phyloP scores from a whole-genome alignment of 2,329 filamentous ascomycete genomes.

The Ascochyta rabiei region DNA sequence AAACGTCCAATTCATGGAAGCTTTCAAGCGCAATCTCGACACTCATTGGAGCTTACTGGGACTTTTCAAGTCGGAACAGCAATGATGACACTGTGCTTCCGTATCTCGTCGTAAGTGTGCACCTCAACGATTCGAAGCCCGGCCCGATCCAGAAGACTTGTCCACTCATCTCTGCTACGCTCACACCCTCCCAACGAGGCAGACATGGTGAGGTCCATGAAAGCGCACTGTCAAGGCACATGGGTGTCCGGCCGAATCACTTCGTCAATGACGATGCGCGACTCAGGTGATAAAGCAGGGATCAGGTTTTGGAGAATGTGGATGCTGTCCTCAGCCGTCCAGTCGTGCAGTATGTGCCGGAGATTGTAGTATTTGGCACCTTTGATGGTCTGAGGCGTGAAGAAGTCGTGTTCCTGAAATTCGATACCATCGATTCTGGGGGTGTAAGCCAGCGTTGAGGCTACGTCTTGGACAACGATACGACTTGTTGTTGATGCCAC shows the following conservation, averaged over 20 bases:
- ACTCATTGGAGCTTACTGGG: no score
- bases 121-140: constrained; percentile 36
- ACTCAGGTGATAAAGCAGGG: constrained; percentile 35
- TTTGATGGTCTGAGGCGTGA: constrained; percentile 34
- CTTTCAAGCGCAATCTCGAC: no score
- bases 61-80: constrained; percentile 15
- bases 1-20: no score
- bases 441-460: constrained; percentile 27
- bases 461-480: constrained; percentile 37
- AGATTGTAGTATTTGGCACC: constrained; percentile 44
- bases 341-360: constrained; percentile 43
- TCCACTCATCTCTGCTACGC: constrained; percentile 30
- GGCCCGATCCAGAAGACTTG: constrained; percentile 25
- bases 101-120: constrained; percentile 33
- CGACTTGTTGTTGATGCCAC: constrained; percentile 20
- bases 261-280: constrained; percentile 42
- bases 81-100: constrained; percentile 29
- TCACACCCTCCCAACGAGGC: constrained; percentile 32
- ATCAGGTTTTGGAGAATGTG: constrained; percentile 35
- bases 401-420: constrained; percentile 44
- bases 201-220: constrained; percentile 40
- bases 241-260: constrained; percentile 37
- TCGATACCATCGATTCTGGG: constrained; percentile 28
- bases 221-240: constrained; percentile 37
- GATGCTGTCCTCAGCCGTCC: constrained; percentile 35